A percentile compares a stretch with the other conserved stretches of the same genome.
These are phyloP conservation scores for Cadophora gregata DNA, from an alignment of 2,329 filamentous ascomycete genomes.

Conservation along the genomic window DNA sequence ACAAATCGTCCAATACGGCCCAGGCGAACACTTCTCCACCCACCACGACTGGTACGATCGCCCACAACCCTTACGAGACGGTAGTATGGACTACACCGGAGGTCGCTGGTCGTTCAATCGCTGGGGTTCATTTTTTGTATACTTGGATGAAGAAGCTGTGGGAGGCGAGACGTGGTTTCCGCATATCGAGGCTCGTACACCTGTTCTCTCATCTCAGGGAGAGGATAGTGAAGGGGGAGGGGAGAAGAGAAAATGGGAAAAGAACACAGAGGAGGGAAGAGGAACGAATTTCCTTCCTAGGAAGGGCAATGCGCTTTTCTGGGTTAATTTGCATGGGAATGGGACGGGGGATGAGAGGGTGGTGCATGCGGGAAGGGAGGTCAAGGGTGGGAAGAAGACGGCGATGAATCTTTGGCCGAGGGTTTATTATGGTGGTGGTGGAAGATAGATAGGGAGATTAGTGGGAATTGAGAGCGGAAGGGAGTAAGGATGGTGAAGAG, in stretches of 20 bases:
- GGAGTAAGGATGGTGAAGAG: too few relatives aligned
- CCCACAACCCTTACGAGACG: constrained; percentile 19
- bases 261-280: background rate
- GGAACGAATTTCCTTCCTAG: constrained; percentile 26
- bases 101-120: constrained; percentile 25
- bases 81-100: background rate
- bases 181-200: constrained; percentile 10
- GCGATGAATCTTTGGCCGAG: constrained; percentile 36
- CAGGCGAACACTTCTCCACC: constrained; percentile 26
- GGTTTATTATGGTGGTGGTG: constrained; percentile 21
- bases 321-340: constrained; percentile 34
- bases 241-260: constrained; percentile 8
- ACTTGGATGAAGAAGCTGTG: constrained; percentile 23
- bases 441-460: background rate
- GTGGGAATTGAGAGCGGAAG: too few relatives aligned
- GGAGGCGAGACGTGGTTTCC: constrained; percentile 35
- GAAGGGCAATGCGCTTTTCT: constrained; percentile 32
- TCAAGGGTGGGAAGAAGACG: constrained; percentile 29
- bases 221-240: background rate
- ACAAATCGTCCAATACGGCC: constrained; percentile 30
- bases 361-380: constrained; percentile 30
- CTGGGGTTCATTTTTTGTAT: constrained; percentile 31
- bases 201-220: background rate
- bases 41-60: constrained; percentile 31
- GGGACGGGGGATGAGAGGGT: constrained; percentile 32